phyloP scores from a whole-genome alignment of 352 stramenopile genomes.

The Phytophthora podocarpi region DNA sequence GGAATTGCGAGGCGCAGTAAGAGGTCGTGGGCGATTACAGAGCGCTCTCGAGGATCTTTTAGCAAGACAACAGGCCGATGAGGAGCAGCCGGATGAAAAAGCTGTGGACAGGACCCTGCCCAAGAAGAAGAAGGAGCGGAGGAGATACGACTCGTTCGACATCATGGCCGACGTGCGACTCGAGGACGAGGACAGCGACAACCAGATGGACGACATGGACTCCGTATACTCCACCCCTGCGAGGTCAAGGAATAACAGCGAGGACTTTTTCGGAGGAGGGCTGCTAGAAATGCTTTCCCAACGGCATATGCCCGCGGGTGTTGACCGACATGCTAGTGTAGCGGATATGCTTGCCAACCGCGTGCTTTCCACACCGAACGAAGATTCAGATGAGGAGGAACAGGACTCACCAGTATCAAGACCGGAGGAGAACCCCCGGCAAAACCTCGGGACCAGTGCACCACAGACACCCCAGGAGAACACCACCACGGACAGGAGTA shows the following conservation, averaged over 20 bases:
- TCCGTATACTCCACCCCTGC: slow-evolving; percentile 33
- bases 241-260: slow-evolving; percentile 36
- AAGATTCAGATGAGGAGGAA: slow-evolving; percentile 19
- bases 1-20: slow-evolving; percentile 2
- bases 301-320: slow-evolving; percentile 41
- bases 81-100: slow-evolving; percentile 25
- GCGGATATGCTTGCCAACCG: slow-evolving; percentile 41
- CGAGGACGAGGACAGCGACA: slow-evolving; percentile 20
- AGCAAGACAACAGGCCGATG: slow-evolving; percentile 23
- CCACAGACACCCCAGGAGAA: slow-evolving; percentile 9
- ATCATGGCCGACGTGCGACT: slow-evolving; percentile 32
- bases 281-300: slow-evolving; percentile 42
- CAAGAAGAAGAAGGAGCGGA: slow-evolving; percentile 22
- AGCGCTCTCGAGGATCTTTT: slow-evolving; percentile 27
- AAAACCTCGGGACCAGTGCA: background rate
- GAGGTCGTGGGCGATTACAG: slow-evolving; percentile 20
- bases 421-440: background rate
- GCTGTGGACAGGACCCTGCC: slow-evolving; percentile 2
- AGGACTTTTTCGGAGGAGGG: slow-evolving; percentile 32
- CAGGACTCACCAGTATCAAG: slow-evolving; percentile 1
- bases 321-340: slow-evolving; percentile 35
- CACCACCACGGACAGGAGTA: slow-evolving; percentile 22
- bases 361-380: slow-evolving; percentile 3
- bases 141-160: slow-evolving; percentile 42
- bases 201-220: slow-evolving; percentile 28